These are phyloP conservation scores for Prunus dulcis DNA, from an alignment of 306 rosid genomes.

Conservation along the genomic window DNA sequence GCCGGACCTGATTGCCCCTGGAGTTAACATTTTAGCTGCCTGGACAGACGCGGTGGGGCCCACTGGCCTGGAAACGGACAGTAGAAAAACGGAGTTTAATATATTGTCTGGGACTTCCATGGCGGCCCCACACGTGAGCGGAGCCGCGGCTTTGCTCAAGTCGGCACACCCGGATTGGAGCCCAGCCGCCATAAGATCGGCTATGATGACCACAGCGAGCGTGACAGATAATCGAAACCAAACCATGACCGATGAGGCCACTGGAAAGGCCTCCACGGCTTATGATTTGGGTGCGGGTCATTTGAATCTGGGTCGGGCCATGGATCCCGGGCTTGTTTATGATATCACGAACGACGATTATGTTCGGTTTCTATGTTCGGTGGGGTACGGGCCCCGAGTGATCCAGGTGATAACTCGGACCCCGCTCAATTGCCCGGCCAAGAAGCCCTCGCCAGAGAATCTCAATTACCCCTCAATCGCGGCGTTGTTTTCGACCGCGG, in stretches of 20 bases:
- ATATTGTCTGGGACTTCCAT: constrained; percentile 88
- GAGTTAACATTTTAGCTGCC: constrained; percentile 78
- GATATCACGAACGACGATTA: constrained; percentile 64
- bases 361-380: constrained; percentile 52
- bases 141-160: constrained; percentile 82
- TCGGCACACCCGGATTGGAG: constrained; percentile 92
- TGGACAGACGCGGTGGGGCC: constrained; percentile 93
- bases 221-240: constrained; percentile 44
- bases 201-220: constrained; percentile 83
- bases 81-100: constrained; percentile 66
- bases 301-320: constrained; percentile 57
- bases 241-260: constrained; percentile 66
- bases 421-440: constrained; percentile 50
- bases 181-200: constrained; percentile 81
- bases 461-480: constrained; percentile 76
- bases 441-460: constrained; percentile 57
- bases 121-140: constrained; percentile 93
- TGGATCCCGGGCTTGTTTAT: constrained; percentile 83
- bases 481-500: constrained; percentile 45
- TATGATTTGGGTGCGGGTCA: constrained; percentile 85
- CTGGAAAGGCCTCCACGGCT: constrained; percentile 58
- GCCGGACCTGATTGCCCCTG: constrained; percentile 87
- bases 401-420: constrained; percentile 69
- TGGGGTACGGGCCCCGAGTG: constrained; percentile 57
- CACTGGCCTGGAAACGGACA: constrained; percentile 59